These are phyloP conservation scores for Discostella stelligeroides DNA, from an alignment of 108 stramenopile species.

Conservation along the genomic window DNA sequence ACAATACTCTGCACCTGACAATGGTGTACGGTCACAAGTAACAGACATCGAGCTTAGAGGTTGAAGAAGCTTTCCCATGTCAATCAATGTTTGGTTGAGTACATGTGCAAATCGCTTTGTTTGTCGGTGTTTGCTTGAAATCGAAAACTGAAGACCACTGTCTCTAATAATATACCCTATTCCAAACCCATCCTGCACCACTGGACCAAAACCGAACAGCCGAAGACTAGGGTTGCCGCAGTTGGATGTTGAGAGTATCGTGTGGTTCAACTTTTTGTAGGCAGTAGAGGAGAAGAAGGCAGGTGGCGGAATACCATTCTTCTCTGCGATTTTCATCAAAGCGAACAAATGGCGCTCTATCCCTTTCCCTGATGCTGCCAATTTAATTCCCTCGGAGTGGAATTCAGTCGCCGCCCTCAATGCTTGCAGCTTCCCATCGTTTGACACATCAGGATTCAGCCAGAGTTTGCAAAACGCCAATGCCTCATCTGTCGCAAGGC, in stretches of 20 bases:
- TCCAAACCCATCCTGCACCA: constrained; percentile 59
- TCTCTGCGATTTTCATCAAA: constrained; percentile 81
- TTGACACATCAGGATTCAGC: constrained; percentile 33
- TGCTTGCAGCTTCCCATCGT: constrained; percentile 62
- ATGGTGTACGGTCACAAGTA: constrained; percentile 2
- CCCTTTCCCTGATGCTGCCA: constrained; percentile 69
- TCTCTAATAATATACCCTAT: constrained; percentile 91
- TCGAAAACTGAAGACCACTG: constrained; percentile 66
- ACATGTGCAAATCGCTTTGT: constrained; percentile 72
- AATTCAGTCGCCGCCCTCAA: constrained; percentile 60
- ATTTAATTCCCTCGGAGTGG: constrained; percentile 70
- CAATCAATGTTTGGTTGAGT: constrained; percentile 57
- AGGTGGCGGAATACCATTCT: constrained; percentile 60
- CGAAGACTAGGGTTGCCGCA: constrained; percentile 86
- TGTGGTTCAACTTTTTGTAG: constrained; percentile 80
- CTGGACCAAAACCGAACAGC: constrained; percentile 90
- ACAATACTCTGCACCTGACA: constrained; percentile 21
- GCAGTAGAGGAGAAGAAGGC: constrained; percentile 71
- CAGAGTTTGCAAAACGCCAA: constrained; percentile 63
- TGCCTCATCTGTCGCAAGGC: constrained; percentile 71
- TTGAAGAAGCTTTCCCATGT: constrained; percentile 45
- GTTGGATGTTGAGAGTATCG: constrained; percentile 82
- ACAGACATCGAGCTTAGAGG: constrained; percentile 38
- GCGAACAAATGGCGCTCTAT: constrained; percentile 71
- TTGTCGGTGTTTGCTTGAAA: constrained; percentile 82